These are phyloP conservation scores for Phytophthora pistaciae DNA, from an alignment of 352 stramenopile genomes.

Conservation along the genomic window DNA sequence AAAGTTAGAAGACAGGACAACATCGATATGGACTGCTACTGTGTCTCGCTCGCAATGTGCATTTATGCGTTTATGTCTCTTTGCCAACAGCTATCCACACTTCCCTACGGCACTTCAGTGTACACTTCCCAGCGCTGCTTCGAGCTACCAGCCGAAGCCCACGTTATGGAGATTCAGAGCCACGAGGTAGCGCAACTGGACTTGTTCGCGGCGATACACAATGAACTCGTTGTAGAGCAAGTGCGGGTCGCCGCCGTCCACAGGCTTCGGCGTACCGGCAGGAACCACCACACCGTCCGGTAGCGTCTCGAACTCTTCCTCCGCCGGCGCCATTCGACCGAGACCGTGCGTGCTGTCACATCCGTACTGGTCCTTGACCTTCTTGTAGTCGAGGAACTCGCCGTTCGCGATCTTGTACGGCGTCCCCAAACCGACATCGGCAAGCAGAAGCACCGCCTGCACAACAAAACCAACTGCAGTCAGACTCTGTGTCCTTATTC, in stretches of 20 bases:
- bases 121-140: not conserved
- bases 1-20: constrained; percentile 54
- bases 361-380: constrained; percentile 21
- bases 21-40: constrained; percentile 34
- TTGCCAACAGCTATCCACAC: not conserved
- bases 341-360: constrained; percentile 46
- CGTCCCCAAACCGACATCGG: constrained; percentile 49
- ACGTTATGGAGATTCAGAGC: constrained; percentile 32
- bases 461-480: not conserved
- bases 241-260: constrained; percentile 12
- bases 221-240: constrained; percentile 64
- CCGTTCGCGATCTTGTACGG: constrained; percentile 21
- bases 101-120: not conserved
- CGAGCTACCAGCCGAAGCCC: constrained; percentile 18
- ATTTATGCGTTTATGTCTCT: not conserved
- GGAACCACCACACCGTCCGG: constrained; percentile 50
- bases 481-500: not conserved
- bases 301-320: constrained; percentile 34
- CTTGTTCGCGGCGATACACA: constrained; percentile 54
- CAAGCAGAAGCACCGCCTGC: constrained; percentile 45
- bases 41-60: constrained; percentile 14
- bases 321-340: constrained; percentile 39
- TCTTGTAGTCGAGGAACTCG: constrained; percentile 38
- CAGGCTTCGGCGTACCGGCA: constrained; percentile 30
- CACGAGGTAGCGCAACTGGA: constrained; percentile 51